Conservation (phyloP, 2,329 filamentous ascomycete species). For the Beauveria sp. region DNA sequence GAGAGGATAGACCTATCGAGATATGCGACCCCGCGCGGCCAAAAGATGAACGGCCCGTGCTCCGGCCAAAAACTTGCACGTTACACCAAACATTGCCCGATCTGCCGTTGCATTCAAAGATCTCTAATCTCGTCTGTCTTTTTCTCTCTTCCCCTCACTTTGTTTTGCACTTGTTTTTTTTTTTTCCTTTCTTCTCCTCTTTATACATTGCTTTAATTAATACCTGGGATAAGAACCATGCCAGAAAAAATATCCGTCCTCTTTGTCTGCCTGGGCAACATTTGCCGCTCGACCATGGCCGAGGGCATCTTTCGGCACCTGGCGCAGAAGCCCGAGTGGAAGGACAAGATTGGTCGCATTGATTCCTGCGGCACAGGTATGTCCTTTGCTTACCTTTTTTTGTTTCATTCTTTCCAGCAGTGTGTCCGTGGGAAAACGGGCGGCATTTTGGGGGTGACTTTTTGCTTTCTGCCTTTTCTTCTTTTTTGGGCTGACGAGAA, state of each 20-base stretch:
- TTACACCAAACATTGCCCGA: no score
- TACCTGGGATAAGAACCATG: neutral
- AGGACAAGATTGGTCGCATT: constrained; percentile 54
- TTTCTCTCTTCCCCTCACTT: neutral
- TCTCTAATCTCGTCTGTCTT: no score
- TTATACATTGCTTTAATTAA: neutral
- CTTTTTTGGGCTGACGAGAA: neutral
- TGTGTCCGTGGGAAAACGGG: no score
- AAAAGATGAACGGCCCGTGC: no score
- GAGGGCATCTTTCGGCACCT: constrained; percentile 84
- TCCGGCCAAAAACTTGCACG: no score
- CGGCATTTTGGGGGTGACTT: neutral
- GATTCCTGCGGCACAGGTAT: constrained; percentile 79
- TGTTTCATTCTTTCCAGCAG: neutral
- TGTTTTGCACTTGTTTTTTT: neutral
- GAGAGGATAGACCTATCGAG: no score
- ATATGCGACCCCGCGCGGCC: no score
- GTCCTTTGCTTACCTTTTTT: neutral
- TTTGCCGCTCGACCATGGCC: constrained; percentile 90
- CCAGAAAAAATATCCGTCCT: constrained; percentile 59
- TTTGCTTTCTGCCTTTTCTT: neutral
- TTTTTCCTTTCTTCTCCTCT: neutral
- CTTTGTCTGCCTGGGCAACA: constrained; percentile 96
- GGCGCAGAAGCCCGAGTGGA: constrained; percentile 51
- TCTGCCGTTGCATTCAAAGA: no score